These are phyloP conservation scores for Cryphonectria japonica DNA, from an alignment of 2,329 filamentous ascomycete species.

Conservation along the genomic window DNA sequence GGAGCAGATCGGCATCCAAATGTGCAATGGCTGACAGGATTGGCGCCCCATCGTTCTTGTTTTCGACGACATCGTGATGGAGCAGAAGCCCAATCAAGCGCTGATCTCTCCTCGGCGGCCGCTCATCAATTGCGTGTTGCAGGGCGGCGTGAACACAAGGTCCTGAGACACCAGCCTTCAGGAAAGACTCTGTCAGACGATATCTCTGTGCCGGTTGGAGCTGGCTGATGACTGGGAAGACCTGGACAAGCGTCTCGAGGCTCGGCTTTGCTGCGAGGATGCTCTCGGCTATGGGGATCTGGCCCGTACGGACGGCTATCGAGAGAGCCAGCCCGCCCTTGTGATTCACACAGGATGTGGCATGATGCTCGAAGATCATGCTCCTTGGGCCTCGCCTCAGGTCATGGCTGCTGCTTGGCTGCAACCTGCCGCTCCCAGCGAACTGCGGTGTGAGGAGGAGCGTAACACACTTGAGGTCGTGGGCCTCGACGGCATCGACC, in stretches of 20 bases:
- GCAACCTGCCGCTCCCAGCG: constrained; percentile 37
- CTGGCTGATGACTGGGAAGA: constrained; percentile 53
- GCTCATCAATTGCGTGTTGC: constrained; percentile 56
- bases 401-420: constrained; percentile 35
- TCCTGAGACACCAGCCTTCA: constrained; percentile 52
- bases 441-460: constrained; percentile 56
- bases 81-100: constrained; percentile 57
- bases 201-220: constrained; percentile 49
- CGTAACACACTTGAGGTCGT: constrained; percentile 51
- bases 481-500: constrained; percentile 52
- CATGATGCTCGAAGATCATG: constrained; percentile 48
- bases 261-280: constrained; percentile 54
- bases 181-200: constrained; percentile 53
- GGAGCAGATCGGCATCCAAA: constrained; percentile 51
- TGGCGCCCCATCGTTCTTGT: constrained; percentile 54
- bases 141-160: constrained; percentile 53
- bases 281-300: constrained; percentile 48
- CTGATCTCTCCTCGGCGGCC: constrained; percentile 51
- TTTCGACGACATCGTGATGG: constrained; percentile 56
- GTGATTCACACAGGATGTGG: constrained; percentile 56
- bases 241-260: constrained; percentile 49
- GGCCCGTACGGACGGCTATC: constrained; percentile 51
- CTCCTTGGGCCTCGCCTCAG: constrained; percentile 37
- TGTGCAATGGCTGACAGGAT: constrained; percentile 53
- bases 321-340: constrained; percentile 56